Evolutionary conservation across 1,284 basidiomycete genomes (phyloP).

Genomic region (Fomitopsis palustris): DNA sequence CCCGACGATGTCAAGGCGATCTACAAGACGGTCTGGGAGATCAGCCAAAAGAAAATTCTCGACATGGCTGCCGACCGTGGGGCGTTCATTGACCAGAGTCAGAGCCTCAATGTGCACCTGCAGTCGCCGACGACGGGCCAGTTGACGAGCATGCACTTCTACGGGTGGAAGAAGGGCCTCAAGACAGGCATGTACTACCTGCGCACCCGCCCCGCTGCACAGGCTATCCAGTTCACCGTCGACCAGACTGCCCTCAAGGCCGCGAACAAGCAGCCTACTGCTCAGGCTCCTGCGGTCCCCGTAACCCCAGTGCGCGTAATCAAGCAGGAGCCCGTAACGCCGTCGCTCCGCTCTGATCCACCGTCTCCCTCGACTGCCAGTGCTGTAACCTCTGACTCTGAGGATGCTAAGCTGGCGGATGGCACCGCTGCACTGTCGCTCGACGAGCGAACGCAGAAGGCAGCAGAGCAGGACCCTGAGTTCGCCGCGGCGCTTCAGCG

Average conservation of each 20-base stretch:
- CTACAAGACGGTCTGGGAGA: conserved; percentile 99
- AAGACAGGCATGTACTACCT: conserved; percentile 99
- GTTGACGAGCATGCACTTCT: conserved; percentile 99
- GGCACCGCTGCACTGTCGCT: conserved; percentile 21
- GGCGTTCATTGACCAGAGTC: conserved; percentile 96
- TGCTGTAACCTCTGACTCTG: conserved; percentile 5
- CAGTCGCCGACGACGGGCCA: conserved; percentile 91
- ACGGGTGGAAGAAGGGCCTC: conserved; percentile 98
- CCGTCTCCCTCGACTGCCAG: conserved; percentile 15
- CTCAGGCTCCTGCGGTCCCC: neutral
- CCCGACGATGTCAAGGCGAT: conserved; percentile 92
- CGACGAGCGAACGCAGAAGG: conserved; percentile 45
- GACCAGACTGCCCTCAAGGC: conserved; percentile 79
- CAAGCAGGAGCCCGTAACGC: conserved; percentile 18
- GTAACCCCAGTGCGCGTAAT: conserved; percentile 6
- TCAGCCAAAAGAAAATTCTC: conserved; percentile 97
- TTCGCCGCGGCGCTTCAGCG: conserved; percentile 80
- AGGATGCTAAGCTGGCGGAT: conserved; percentile 13
- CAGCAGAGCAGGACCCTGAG: conserved; percentile 68
- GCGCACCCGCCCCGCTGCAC: conserved; percentile 89
- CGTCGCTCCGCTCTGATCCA: conserved; percentile 7
- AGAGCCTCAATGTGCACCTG: conserved; percentile 91
- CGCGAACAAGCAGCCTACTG: conserved; percentile 54
- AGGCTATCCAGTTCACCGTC: conserved; percentile 98
- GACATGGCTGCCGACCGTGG: conserved; percentile 98